A percentile compares a stretch with the other conserved stretches of the same genome.
These are phyloP conservation scores for Colletotrichum costaricense DNA, from an alignment of 2,329 filamentous ascomycete genomes.

Conservation along the genomic window DNA sequence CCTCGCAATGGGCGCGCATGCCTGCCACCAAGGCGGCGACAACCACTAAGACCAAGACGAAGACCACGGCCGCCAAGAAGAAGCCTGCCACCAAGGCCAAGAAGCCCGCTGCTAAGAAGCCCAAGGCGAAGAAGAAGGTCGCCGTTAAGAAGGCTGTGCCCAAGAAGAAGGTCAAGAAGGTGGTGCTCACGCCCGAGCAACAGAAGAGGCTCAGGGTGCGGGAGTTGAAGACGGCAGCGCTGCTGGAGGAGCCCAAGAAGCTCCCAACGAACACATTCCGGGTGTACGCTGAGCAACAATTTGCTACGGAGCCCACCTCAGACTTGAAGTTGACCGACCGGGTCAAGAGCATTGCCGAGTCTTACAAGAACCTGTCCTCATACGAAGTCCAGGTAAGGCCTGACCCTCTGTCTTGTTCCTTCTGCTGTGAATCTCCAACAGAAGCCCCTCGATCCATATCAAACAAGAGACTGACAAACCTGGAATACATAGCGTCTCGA, in stretches of 20 bases:
- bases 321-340: slow-evolving; percentile 11
- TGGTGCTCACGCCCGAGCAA: slow-evolving; percentile 50
- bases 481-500: slow-evolving; percentile 48
- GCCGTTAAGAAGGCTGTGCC: slow-evolving; percentile 42
- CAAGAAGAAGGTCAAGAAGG: slow-evolving; percentile 50
- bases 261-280: slow-evolving; percentile 49
- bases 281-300: slow-evolving; percentile 43
- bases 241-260: slow-evolving; percentile 52
- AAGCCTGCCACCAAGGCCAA: slow-evolving; percentile 41
- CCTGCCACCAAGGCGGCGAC: slow-evolving; percentile 41
- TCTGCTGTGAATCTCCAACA: background rate
- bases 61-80: slow-evolving; percentile 41
- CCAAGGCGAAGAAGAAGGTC: slow-evolving; percentile 33
- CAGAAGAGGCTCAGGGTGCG: slow-evolving; percentile 46
- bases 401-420: background rate
- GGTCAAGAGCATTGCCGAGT: slow-evolving; percentile 38
- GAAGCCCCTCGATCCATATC: background rate
- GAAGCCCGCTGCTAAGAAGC: slow-evolving; percentile 30
- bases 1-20: slow-evolving; percentile 43
- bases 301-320: background rate
- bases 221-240: slow-evolving; percentile 53
- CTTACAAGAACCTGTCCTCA: slow-evolving; percentile 53
- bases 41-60: slow-evolving; percentile 38
- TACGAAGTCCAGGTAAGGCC: slow-evolving; percentile 57
- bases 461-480: background rate